A percentile compares a stretch with the other conserved stretches of the same genome.
Conservation (phyloP, 176 grass and related monocot species). For the Ampelocalamus luodianensis region DNA sequence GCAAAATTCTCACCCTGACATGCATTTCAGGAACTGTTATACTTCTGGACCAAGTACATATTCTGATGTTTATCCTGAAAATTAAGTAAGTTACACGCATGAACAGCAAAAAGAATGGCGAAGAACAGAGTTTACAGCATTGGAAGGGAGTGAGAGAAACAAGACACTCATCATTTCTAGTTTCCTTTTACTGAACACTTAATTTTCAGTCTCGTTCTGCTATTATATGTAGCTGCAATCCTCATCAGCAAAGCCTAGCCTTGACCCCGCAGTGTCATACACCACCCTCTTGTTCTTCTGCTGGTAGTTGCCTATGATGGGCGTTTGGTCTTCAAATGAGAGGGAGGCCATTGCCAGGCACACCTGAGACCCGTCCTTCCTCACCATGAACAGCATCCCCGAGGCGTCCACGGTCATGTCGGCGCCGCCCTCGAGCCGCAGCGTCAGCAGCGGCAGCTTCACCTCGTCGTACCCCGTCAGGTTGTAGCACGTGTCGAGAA, state of each 20-base stretch:
- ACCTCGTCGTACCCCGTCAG: slow-evolving; percentile 69
- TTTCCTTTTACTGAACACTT: background rate
- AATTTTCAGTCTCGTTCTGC: background rate
- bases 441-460: slow-evolving; percentile 65
- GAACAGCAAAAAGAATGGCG: background rate
- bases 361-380: slow-evolving; percentile 82
- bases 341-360: slow-evolving; percentile 82
- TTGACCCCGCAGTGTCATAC: slow-evolving; percentile 72
- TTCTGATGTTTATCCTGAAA: background rate
- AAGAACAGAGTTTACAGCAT: background rate
- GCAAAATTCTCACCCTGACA: background rate
- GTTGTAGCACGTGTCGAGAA: slow-evolving; percentile 92
- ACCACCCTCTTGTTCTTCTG: slow-evolving; percentile 96
- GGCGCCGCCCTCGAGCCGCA: slow-evolving; percentile 67
- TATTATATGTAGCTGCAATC: slow-evolving; percentile 57
- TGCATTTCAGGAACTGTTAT: background rate
- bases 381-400: slow-evolving; percentile 86
- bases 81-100: background rate
- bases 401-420: slow-evolving; percentile 61
- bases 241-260: slow-evolving; percentile 81
- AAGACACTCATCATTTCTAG: background rate
- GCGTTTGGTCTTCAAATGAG: slow-evolving; percentile 75
- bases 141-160: background rate
- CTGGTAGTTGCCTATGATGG: slow-evolving; percentile 93
- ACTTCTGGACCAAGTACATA: background rate